Percentiles rank a stretch among this genome's conserved stretches.
Conservation (phyloP, 257 asterid species). For the Nicotiana paniculata region DNA sequence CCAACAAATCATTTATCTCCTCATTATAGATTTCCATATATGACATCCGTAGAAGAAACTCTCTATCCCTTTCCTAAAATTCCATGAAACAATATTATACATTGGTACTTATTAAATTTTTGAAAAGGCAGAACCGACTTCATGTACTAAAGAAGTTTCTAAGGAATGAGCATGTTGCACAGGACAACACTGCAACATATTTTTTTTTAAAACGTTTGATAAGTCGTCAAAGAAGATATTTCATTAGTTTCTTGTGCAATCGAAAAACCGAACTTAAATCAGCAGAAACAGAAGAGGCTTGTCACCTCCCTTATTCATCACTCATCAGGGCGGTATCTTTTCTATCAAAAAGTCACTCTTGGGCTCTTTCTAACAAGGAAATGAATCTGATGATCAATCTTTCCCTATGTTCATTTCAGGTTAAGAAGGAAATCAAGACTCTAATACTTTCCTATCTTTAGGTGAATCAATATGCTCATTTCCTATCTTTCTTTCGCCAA, state of each 20-base stretch:
- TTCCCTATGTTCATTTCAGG: background rate
- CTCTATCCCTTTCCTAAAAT: constrained; percentile 65
- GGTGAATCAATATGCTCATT: background rate
- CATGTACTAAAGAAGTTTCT: background rate
- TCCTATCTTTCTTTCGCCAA: background rate
- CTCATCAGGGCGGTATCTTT: background rate
- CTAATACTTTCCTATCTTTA: background rate
- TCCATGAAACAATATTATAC: background rate
- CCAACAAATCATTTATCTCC: constrained; percentile 91
- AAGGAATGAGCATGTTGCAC: background rate
- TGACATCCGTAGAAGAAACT: constrained; percentile 94
- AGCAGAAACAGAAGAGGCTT: background rate
- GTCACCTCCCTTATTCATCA: background rate
- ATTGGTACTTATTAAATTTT: background rate
- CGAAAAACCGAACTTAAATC: background rate
- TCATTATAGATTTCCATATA: constrained; percentile 95
- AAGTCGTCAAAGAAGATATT: background rate
- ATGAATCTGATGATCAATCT: background rate
- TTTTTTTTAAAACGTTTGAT: background rate
- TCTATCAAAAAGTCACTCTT: background rate
- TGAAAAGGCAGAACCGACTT: background rate
- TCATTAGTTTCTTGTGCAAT: background rate
- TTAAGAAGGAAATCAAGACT: background rate
- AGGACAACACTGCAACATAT: background rate
- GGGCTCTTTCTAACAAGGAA: background rate